Evolutionary conservation across 306 rosid genomes (phyloP).

Genomic region (Glycine latifolia): DNA sequence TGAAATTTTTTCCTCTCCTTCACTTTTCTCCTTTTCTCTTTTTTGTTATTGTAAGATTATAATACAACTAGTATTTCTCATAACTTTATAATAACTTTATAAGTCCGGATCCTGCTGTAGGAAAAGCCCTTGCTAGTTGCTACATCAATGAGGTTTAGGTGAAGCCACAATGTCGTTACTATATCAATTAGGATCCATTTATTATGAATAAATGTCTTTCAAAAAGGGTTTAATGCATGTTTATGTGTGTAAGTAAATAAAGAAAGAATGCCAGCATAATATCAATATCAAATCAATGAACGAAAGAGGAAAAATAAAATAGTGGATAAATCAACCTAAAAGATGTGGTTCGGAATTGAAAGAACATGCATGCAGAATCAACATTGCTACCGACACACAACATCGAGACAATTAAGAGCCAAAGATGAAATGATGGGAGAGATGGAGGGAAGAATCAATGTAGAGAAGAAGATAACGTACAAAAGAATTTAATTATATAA

Average conservation of each 20-base stretch:
- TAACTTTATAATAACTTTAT: too few relatives aligned
- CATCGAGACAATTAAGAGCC: constrained; percentile 45
- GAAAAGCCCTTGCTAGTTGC: not conserved
- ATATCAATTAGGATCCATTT: not conserved
- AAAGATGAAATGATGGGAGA: constrained; percentile 14
- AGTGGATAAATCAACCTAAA: constrained; percentile 12
- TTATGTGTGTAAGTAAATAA: not conserved
- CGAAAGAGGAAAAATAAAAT: not conserved
- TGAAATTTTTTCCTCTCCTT: too few relatives aligned
- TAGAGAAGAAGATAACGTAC: not conserved
- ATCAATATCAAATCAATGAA: not conserved
- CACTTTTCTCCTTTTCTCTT: too few relatives aligned
- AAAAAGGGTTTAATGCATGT: constrained; percentile 5
- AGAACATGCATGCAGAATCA: constrained; percentile 30
- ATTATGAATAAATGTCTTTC: not conserved
- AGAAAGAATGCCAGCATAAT: not conserved
- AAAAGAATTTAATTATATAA: not conserved
- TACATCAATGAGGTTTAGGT: not conserved
- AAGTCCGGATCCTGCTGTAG: not conserved
- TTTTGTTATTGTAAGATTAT: too few relatives aligned
- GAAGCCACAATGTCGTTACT: constrained; percentile 30
- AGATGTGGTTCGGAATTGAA: not conserved
- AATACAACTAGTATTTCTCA: too few relatives aligned
- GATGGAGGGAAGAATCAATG: not conserved
- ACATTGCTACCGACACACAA: constrained; percentile 46